These are phyloP conservation scores for Auxenochlorella pyrenoidosa DNA, from an alignment of 139 green algal species.

Conservation along the genomic window DNA sequence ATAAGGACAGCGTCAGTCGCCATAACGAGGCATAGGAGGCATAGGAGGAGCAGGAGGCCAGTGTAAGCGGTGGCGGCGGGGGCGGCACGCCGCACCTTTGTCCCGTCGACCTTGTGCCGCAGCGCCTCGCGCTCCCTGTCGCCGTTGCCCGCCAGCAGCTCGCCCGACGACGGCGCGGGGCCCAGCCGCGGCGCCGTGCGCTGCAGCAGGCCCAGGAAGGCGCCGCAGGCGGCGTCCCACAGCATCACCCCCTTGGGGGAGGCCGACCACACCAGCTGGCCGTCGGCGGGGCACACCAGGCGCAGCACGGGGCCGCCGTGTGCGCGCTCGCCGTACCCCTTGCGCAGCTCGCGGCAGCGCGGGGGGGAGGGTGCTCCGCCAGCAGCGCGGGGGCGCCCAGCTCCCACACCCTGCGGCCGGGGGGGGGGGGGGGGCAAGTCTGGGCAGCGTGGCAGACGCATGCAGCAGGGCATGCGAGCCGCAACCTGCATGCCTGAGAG, in stretches of 20 bases:
- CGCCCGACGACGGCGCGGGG: not conserved
- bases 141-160: not conserved
- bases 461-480: not conserved
- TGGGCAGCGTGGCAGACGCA: not conserved
- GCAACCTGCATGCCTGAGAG: not conserved
- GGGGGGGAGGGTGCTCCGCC: slow-evolving; percentile 5
- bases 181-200: not conserved
- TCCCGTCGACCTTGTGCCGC: not conserved
- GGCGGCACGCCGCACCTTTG: not conserved
- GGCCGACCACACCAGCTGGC: slow-evolving; percentile 70
- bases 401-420: slow-evolving; percentile 23
- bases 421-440: not conserved
- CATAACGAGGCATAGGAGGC: too few species aligned
- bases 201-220: slow-evolving; percentile 43
- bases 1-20: not conserved
- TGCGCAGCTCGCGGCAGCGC: slow-evolving; percentile 52
- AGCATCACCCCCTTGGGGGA: slow-evolving; percentile 58
- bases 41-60: not conserved
- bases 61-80: too few species aligned
- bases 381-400: slow-evolving; percentile 11
- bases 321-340: slow-evolving; percentile 40
- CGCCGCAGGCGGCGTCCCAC: slow-evolving; percentile 67
- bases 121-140: not conserved
- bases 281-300: slow-evolving; percentile 41
- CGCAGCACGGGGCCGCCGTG: slow-evolving; percentile 41